Evolutionary conservation across 179 eudicot species (phyloP).

Genomic region (Beta macrorhiza): DNA sequence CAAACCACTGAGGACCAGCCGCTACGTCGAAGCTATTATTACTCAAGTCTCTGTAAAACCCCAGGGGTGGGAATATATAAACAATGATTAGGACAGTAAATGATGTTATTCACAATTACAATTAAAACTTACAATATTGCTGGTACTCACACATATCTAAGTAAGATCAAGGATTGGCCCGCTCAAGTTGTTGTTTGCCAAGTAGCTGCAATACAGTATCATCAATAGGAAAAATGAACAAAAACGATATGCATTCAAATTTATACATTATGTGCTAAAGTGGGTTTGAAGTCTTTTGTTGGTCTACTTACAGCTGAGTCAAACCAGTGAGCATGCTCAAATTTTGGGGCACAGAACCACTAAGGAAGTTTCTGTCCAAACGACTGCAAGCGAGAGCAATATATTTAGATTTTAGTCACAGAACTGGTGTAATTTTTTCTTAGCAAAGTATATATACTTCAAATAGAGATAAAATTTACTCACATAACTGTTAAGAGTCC

Average conservation of each 20-base stretch:
- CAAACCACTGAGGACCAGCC: slow-evolving; percentile 55
- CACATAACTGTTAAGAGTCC: slow-evolving; percentile 53
- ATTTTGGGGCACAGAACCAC: slow-evolving; percentile 43
- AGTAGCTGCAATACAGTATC: slow-evolving; percentile 31
- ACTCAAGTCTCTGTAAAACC: slow-evolving; percentile 75
- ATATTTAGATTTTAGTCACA: slow-evolving; percentile 1
- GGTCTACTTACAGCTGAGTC: slow-evolving; percentile 46
- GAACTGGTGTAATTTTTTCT: not conserved
- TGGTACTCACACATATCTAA: slow-evolving; percentile 42
- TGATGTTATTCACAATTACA: not conserved
- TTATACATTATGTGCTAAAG: not conserved
- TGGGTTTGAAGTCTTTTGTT: not conserved
- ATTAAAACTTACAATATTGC: not conserved
- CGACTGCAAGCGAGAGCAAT: slow-evolving; percentile 41
- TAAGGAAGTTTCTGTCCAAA: slow-evolving; percentile 47
- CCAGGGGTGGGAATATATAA: not conserved
- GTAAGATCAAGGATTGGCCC: slow-evolving; percentile 40
- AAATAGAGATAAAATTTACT: slow-evolving; percentile 38
- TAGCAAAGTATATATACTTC: not conserved
- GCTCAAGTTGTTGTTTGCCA: slow-evolving; percentile 41
- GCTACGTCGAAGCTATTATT: slow-evolving; percentile 55
- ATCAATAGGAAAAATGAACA: not conserved
- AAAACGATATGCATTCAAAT: not conserved
- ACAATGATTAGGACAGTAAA: not conserved
- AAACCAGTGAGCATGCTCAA: slow-evolving; percentile 37